Evolutionary conservation across 2,329 filamentous ascomycete species (phyloP).

Genomic region (Stemphylium beticola): DNA sequence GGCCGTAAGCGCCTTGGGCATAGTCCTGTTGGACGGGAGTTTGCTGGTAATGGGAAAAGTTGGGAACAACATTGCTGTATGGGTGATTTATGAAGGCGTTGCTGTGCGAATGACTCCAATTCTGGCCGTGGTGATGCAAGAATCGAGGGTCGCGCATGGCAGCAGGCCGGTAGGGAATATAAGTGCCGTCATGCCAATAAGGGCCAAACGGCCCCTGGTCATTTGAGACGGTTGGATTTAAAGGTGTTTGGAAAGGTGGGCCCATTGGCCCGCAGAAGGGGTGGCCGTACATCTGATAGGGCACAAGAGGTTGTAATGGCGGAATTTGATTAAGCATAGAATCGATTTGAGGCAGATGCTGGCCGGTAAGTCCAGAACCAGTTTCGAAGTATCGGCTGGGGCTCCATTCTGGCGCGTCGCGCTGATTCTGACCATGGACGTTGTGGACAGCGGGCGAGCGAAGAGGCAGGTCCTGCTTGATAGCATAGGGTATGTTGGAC

Average conservation of each 20-base stretch:
- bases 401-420: conserved; percentile 42
- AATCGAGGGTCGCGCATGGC: conserved; percentile 50
- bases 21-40: conserved; percentile 36
- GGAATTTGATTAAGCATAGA: conserved; percentile 66
- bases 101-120: conserved; percentile 43
- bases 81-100: conserved; percentile 34
- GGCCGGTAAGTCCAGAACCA: conserved; percentile 43
- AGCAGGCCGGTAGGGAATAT: conserved; percentile 49
- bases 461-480: conserved; percentile 47
- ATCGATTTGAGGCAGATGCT: conserved; percentile 62
- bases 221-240: conserved; percentile 50
- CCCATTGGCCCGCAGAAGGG: conserved; percentile 42
- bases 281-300: conserved; percentile 55
- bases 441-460: conserved; percentile 35
- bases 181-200: conserved; percentile 52
- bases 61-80: conserved; percentile 34
- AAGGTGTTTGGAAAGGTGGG: conserved; percentile 41
- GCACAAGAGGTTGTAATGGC: conserved; percentile 61
- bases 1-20: conserved; percentile 31
- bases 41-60: conserved; percentile 34
- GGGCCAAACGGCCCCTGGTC: conserved; percentile 50
- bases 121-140: conserved; percentile 37
- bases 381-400: conserved; percentile 46
- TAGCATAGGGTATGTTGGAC: conserved; percentile 39
- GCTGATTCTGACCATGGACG: conserved; percentile 23